Base-by-base conservation (phyloP, 1,139 yeast genomes). In the Maudiozyma humilis region DNA sequence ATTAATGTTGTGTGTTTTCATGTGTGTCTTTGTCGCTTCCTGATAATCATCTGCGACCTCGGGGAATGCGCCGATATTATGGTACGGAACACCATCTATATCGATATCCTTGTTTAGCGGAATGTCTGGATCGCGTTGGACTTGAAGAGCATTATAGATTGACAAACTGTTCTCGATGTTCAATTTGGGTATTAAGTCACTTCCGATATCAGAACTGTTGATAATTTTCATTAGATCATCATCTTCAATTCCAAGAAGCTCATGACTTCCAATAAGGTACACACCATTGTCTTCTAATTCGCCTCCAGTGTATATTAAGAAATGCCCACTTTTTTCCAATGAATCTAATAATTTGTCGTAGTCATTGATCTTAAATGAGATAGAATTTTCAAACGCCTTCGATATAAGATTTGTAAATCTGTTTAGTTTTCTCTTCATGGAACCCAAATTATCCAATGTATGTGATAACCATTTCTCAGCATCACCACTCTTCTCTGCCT, bases 401-500 rank as follows among this genome's bases (percentile, higher is more conserved):
- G 84, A 76, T 19, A 88, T 68, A 41, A 79, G 78, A 39, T 78
- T 76, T 20, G 83, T 76, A 57, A 89, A 86, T 55, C 96, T 78
- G 18, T 86, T 76, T 46, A 89, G 71, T 57, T 87, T 86, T 58
- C 98, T 78, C 55, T 94, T 83, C 45, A 86, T 71, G 44, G 87
- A 83, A 32, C 96, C 89, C 51, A 85, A 80, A 51, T 83, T 85
- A 54, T 89, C 97, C 40, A 88, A 78, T 0, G 91, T 76, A 2
- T 85, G 75, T n/a, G 81, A 73, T 50, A 81, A 79, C 95, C 95
- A 86, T 44, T 87, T 72, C 19, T 79, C 78, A 40, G 88, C 70
- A 48, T 87, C 94, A 13, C 76, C 65, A 3, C 74, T 68, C 14
- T 72, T 71, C 2, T 66, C 64, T 49, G 74, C 63, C 2, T 63